phyloP scores from a whole-genome alignment of 2,329 filamentous ascomycete species.

The Apiospora malaysiana region DNA sequence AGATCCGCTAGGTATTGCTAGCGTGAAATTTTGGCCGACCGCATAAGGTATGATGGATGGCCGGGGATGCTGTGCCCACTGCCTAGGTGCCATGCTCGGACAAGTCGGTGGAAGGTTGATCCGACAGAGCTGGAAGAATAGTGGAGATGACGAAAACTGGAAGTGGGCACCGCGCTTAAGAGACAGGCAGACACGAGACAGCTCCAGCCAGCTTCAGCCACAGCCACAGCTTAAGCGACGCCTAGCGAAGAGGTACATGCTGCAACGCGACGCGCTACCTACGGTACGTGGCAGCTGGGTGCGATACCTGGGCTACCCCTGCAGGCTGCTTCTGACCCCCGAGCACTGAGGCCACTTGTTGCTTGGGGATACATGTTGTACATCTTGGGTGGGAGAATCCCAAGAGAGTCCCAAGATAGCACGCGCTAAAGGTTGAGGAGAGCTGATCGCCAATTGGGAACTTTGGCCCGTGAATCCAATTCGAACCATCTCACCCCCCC shows the following conservation, averaged over 20 bases:
- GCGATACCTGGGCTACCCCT: neutral
- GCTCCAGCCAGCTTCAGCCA: neutral
- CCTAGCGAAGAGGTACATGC: neutral
- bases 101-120: constrained; percentile 1
- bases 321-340: neutral
- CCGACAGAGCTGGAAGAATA: neutral
- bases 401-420: constrained; percentile 12
- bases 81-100: neutral
- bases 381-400: neutral
- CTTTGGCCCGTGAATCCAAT: constrained; percentile 16
- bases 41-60: neutral
- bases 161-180: neutral
- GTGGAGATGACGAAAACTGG: neutral
- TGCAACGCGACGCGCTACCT: neutral
- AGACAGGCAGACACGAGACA: neutral
- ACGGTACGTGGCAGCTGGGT: neutral
- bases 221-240: neutral
- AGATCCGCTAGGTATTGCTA: constrained; percentile 13
- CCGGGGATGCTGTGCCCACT: neutral
- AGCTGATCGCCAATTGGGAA: constrained; percentile 14
- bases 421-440: neutral
- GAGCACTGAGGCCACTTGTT: constrained; percentile 8
- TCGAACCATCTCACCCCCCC: neutral
- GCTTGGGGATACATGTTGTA: constrained; percentile 3
- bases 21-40: neutral